phyloP scores from a whole-genome alignment of 2,329 filamentous ascomycete genomes.

The Trichoderma lentiforme region DNA sequence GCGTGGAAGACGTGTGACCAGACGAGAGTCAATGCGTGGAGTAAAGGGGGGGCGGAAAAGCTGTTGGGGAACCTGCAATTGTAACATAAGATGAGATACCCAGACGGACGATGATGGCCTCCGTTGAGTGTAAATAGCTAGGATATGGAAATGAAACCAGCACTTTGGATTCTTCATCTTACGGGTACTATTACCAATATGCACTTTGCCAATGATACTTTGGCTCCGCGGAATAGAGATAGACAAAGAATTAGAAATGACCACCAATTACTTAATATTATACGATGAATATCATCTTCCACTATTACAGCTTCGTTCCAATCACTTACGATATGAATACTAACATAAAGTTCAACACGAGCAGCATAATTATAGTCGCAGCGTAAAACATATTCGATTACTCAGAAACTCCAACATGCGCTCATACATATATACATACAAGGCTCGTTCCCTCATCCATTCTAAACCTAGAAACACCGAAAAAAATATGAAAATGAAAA shows the following conservation, averaged over 20 bases:
- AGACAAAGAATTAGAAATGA: not conserved
- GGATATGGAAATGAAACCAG: not conserved
- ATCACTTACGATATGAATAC: not conserved
- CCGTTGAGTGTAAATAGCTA: not conserved
- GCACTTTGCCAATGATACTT: not conserved
- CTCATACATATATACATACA: not conserved
- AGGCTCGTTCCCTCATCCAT: not conserved
- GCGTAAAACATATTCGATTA: not conserved
- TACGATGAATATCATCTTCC: not conserved
- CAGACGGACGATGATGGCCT: not conserved
- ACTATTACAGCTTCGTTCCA: not conserved
- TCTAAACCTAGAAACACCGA: not conserved
- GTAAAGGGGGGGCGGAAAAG: conserved; percentile 45
- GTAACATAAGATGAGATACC: not conserved
- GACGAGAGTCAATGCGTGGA: conserved; percentile 65
- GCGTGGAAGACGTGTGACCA: conserved; percentile 65
- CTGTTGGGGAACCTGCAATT: conserved; percentile 23
- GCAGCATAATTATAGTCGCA: not conserved
- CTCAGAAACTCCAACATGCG: not conserved
- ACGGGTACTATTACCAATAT: not conserved
- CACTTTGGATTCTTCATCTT: not conserved
- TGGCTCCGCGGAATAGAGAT: not conserved
- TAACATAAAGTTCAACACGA: not conserved
- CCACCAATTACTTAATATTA: not conserved
- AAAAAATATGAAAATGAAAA: not conserved